phyloP scores from a whole-genome alignment of 768 basidiomycete genomes.

The Boletus rubescentipes region DNA sequence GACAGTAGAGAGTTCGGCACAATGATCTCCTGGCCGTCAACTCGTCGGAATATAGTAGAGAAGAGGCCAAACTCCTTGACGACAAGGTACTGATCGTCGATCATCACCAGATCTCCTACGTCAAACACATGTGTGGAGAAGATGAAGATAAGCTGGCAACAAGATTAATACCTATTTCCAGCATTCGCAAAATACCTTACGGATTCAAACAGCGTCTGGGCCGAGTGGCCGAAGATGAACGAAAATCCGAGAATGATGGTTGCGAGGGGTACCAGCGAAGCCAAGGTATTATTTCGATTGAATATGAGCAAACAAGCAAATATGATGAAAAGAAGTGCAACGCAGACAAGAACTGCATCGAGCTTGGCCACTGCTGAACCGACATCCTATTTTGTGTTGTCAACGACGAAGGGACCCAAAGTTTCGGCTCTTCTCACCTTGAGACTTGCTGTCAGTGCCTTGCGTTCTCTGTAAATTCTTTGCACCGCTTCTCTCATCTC shows the following conservation, averaged over 20 bases:
- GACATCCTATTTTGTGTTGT: slow-evolving; percentile 52
- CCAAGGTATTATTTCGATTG: slow-evolving; percentile 60
- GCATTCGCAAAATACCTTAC: slow-evolving; percentile 36
- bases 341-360: slow-evolving; percentile 66
- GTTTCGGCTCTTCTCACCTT: slow-evolving; percentile 44
- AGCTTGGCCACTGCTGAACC: slow-evolving; percentile 73
- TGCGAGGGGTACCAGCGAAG: slow-evolving; percentile 75
- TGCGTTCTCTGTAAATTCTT: slow-evolving; percentile 76
- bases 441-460: slow-evolving; percentile 64
- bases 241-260: slow-evolving; percentile 82
- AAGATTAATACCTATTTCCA: background rate
- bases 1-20: slow-evolving; percentile 75
- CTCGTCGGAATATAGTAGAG: slow-evolving; percentile 75
- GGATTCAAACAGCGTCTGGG: slow-evolving; percentile 75
- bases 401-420: background rate
- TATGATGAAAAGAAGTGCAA: slow-evolving; percentile 56
- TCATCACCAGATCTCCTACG: slow-evolving; percentile 79
- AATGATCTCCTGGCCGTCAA: slow-evolving; percentile 78
- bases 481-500: slow-evolving; percentile 86
- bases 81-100: slow-evolving; percentile 48
- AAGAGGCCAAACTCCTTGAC: slow-evolving; percentile 82
- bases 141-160: slow-evolving; percentile 70
- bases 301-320: slow-evolving; percentile 78
- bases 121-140: slow-evolving; percentile 87
- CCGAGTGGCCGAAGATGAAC: slow-evolving; percentile 83